These are phyloP conservation scores for Chaetomidium leptoderma DNA, from an alignment of 495 filamentous ascomycete genomes.

Conservation along the genomic window DNA sequence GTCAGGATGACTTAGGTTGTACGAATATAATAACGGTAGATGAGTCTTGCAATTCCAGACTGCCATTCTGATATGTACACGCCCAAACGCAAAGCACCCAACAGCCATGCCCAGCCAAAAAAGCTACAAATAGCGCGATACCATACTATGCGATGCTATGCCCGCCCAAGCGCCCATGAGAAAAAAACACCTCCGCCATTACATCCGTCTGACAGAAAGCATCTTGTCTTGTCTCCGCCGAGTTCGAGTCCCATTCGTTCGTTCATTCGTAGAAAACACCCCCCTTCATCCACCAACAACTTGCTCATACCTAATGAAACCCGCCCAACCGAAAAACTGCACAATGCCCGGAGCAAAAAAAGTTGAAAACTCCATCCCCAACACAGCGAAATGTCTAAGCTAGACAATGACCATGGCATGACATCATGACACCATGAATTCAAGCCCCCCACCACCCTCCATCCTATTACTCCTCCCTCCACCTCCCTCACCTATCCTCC, in stretches of 20 bases:
- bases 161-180: neutral
- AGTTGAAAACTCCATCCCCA: neutral
- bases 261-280: constrained; percentile 2
- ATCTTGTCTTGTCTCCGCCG: neutral
- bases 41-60: neutral
- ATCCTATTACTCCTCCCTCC: neutral
- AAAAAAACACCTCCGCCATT: constrained; percentile 4
- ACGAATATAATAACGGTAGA: too few relatives aligned
- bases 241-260: neutral
- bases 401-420: constrained; percentile 1
- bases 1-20: too few relatives aligned
- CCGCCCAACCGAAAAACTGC: neutral
- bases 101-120: neutral
- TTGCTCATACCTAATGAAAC: neutral
- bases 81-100: neutral
- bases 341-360: too few relatives aligned
- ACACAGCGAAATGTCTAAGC: neutral
- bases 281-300: neutral
- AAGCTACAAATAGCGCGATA: constrained; percentile 7
- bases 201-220: constrained; percentile 4
- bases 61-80: neutral
- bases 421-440: constrained; percentile 2
- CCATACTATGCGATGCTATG: constrained; percentile 7
- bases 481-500: neutral
- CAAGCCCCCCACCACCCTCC: neutral